Evolutionary conservation across 306 rosid species (phyloP), one percentile per base, ranked within the genome.

Genomic region (Lathyrus sativus): DNA sequence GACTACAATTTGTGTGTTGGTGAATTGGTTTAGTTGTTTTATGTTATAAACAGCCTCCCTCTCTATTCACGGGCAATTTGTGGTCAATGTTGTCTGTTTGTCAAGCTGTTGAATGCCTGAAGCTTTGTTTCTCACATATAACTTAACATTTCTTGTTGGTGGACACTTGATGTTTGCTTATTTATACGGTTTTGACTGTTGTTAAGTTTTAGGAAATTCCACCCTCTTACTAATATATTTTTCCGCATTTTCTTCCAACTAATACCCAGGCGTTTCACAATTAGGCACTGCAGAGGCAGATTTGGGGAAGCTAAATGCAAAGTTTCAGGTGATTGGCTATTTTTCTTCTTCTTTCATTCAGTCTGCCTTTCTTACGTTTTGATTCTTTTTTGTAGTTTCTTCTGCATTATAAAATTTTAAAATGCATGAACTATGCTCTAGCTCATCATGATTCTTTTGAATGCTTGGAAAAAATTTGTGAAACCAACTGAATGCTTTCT

Each of bases 291-390:
- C 76, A 50, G 85, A 86, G 76, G 84, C 82, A 72, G 89, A 82
- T 84, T 75, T 78, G 66, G 90, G 82, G 69, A 80, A 83, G 74
- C 64, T 81, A 68, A 84, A 74, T 88, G 86, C 90, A 56, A 82
- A 78, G 31, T 43, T 85, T 71, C 91, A 90, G 98, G 98, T 93
- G 87, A 54, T 50, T 63, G 70, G 35, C 62, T 69, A 55, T 64
- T 42, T 79, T 73, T 75, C 39, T 67, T 62, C 51, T 13, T 45
- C 26, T 70, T 19, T 33, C 8, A 9, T 64, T 41, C 18, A 2
- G 29, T 22, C 66, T 6, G 28, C 29, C 28, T 37, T 39, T 67
- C 53, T 55, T 48, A 18, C 13, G 12, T 28, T 56, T 59, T 43
- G 49, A 42, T 68, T 69, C 46, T 43, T 51, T n/a, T 48, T 70